A percentile compares a stretch with the other conserved stretches of the same genome.
These are phyloP conservation scores for Colletotrichum sp. DNA, from an alignment of 2,329 filamentous ascomycete species.

Conservation along the genomic window DNA sequence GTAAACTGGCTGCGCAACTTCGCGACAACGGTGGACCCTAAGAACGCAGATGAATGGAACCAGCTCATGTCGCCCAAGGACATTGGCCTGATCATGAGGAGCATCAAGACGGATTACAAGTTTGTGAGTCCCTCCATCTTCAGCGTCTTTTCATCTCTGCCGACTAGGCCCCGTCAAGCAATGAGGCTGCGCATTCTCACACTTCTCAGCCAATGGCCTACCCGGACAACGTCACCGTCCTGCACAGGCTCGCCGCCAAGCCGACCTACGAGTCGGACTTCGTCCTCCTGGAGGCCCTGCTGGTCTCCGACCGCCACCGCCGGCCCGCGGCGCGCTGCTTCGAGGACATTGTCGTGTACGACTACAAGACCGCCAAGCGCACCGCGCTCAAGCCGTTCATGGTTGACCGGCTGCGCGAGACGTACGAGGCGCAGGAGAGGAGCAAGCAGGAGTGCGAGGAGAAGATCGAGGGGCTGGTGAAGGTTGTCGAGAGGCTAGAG, in stretches of 20 bases:
- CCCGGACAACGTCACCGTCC: conserved; percentile 82
- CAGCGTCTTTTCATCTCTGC: not conserved
- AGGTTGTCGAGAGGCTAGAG: conserved; percentile 17
- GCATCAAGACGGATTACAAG: conserved; percentile 85
- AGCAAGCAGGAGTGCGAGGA: conserved; percentile 21
- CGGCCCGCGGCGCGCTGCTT: conserved; percentile 74
- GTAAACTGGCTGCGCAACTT: conserved; percentile 81
- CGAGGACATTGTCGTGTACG: conserved; percentile 83
- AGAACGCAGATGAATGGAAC: conserved; percentile 68
- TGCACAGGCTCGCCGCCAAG: conserved; percentile 73
- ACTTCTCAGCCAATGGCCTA: conserved; percentile 75
- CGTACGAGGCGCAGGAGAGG: conserved; percentile 39
- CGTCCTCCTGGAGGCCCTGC: conserved; percentile 64
- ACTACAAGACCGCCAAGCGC: conserved; percentile 49
- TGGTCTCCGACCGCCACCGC: conserved; percentile 78
- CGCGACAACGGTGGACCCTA: conserved; percentile 65
- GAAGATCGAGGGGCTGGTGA: conserved; percentile 18
- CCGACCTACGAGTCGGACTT: conserved; percentile 49
- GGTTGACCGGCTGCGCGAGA: conserved; percentile 38
- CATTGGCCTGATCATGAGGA: conserved; percentile 78
- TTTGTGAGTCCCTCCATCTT: conserved; percentile 63
- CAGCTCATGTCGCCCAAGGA: conserved; percentile 70
- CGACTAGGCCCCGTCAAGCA: not conserved
- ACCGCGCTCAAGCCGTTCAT: conserved; percentile 46
- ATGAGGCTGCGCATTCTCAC: not conserved